Base-by-base conservation (phyloP, 139 green algal genomes). In the Chlamydomonas sphaeroides region DNA sequence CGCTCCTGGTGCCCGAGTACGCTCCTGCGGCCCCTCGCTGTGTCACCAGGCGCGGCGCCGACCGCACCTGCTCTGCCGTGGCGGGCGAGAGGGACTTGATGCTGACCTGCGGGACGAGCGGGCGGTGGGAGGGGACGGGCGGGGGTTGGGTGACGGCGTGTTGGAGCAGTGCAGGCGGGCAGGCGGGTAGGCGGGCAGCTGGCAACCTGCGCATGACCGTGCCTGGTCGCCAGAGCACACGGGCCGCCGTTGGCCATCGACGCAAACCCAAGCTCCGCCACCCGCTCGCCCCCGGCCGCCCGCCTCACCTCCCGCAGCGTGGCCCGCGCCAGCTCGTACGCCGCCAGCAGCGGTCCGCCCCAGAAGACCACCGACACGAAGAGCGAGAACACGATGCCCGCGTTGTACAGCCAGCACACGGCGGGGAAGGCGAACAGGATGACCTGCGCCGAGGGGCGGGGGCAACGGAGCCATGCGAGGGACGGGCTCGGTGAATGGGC, bases 381-480 rank as follows among this genome's bases (percentile, higher is more conserved):
- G 0, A 80, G 32, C 41, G 77, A 93, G 86, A 98, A 98, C 5
- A 96, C 57, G 21, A 94, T 65, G 39, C 94, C 94, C 0, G 94
- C 94, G 20, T 92, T 93, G 83, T 98, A 96, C 32, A 92, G 59
- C 95, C 95, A 97, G 90, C 95, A 98, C 36, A 98, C 88, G 21
- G 92, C 94, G 2, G 94, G 94, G 87, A 97, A 97, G 57, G 88
- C 85, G 80, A 93, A 92, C 32, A 96, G 87, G 66, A 96, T 92
- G 49, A 91, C 85, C 76, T 91, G 91, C 66, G 59, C 0, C 45
- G 30, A 8, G 51, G 2, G 80, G 61, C 20, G 84, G 53, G 33
- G 53, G 57, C n/a, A n/a, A n/a, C n/a, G n/a, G n/a, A n/a, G n/a
- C n/a, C n/a, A n/a, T n/a, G n/a, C n/a, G n/a, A n/a, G n/a, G n/a